Evolutionary conservation across 257 asterid species (phyloP).

Genomic region (Cynanchum wilfordii): DNA sequence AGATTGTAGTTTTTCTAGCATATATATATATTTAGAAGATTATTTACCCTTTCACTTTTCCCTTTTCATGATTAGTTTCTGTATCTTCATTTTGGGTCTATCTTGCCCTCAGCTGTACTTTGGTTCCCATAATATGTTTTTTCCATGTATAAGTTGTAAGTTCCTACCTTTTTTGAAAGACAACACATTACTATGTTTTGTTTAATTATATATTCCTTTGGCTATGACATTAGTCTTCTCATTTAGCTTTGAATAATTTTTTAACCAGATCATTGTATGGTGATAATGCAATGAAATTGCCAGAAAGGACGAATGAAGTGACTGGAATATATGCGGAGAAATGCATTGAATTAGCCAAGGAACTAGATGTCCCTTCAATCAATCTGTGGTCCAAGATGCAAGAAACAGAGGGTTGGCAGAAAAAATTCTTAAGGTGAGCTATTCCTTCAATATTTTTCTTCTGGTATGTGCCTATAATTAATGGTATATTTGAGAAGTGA

Average conservation of each 20-base stretch:
- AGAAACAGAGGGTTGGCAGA: constrained; percentile 74
- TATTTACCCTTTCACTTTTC: neutral
- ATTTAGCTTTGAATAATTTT: constrained; percentile 1
- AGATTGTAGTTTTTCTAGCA: neutral
- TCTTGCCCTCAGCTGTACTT: neutral
- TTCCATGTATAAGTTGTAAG: neutral
- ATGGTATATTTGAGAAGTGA: neutral
- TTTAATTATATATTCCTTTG: neutral
- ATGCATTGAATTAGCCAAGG: constrained; percentile 64
- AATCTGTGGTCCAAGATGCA: constrained; percentile 94
- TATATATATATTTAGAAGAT: neutral
- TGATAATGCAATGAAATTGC: constrained; percentile 55
- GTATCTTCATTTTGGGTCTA: neutral
- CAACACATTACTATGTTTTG: neutral
- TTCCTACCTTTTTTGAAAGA: neutral
- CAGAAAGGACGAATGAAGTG: constrained; percentile 74
- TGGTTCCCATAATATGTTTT: neutral
- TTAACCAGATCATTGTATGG: constrained; percentile 59
- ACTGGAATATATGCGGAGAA: constrained; percentile 60
- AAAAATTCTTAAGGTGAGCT: constrained; percentile 42
- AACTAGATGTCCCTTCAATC: constrained; percentile 67
- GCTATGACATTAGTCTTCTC: constrained; percentile 3
- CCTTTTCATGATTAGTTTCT: neutral
- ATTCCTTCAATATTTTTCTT: constrained; percentile 3
- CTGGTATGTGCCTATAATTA: neutral